A percentile compares a stretch with the other conserved stretches of the same genome.
These are phyloP conservation scores for Paramecium pentaurelia DNA, from an alignment of 73 alveolate genomes.

Conservation along the genomic window DNA sequence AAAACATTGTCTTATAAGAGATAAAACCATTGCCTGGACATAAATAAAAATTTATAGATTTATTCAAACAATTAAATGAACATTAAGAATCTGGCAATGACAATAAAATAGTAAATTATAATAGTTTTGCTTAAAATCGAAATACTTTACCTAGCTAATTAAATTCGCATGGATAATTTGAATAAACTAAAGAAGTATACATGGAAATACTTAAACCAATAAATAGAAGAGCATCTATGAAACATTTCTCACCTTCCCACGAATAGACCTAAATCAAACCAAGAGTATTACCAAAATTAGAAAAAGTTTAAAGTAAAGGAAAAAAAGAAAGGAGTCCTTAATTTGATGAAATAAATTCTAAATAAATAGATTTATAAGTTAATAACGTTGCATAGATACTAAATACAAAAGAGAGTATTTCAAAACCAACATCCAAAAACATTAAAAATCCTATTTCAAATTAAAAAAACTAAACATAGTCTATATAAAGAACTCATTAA, in stretches of 20 bases:
- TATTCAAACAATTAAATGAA: not conserved
- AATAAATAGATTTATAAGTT: not conserved
- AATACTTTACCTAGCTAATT: not conserved
- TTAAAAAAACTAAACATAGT: not conserved
- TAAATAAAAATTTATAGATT: not conserved
- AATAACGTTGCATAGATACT: not conserved
- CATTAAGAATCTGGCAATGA: not conserved
- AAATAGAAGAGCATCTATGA: not conserved
- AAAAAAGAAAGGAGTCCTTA: not conserved
- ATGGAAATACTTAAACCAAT: not conserved
- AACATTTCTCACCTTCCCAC: not conserved
- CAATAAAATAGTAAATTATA: not conserved
- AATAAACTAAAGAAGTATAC: not conserved
- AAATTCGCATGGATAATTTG: not conserved
- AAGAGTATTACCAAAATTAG: not conserved
- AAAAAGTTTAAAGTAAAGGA: not conserved
- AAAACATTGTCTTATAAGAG: not conserved
- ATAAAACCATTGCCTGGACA: constrained; percentile 11
- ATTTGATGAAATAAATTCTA: not conserved
- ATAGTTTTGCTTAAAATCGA: not conserved
- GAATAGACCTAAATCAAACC: not conserved
- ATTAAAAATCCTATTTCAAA: not conserved
- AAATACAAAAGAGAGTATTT: not conserved
- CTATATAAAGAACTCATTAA: not conserved
- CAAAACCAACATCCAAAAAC: not conserved